These are phyloP conservation scores for Lasiodiplodia theobromae DNA, from an alignment of 2,329 filamentous ascomycete genomes.

Conservation along the genomic window DNA sequence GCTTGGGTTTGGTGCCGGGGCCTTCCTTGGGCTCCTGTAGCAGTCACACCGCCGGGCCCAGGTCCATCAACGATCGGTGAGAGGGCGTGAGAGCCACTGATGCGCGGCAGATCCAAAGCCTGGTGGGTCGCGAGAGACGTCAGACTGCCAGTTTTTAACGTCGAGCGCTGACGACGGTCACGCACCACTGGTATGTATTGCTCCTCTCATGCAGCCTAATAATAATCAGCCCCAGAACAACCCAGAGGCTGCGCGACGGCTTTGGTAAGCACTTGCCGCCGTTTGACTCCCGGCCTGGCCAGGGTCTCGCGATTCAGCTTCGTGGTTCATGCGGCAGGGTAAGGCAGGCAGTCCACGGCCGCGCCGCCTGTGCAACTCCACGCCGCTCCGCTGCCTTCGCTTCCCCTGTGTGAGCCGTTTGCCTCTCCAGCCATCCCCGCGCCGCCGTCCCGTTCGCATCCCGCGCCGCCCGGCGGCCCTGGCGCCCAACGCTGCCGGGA, in stretches of 20 bases:
- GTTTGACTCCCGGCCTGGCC: not conserved
- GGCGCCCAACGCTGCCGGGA: slow-evolving; percentile 3
- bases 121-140: slow-evolving; percentile 17
- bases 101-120: slow-evolving; percentile 22
- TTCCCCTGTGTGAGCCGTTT: slow-evolving; percentile 8
- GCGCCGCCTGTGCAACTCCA: not conserved
- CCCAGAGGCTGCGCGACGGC: slow-evolving; percentile 3
- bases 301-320: not conserved
- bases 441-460: slow-evolving; percentile 3
- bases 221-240: not conserved
- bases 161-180: not conserved
- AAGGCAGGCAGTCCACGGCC: slow-evolving; percentile 9
- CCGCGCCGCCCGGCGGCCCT: slow-evolving; percentile 12
- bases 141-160: slow-evolving; percentile 21
- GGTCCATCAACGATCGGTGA: slow-evolving; percentile 22
- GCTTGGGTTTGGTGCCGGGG: not conserved
- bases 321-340: slow-evolving; percentile 24
- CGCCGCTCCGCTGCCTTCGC: not conserved
- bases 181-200: not conserved
- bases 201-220: slow-evolving; percentile 11
- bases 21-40: slow-evolving; percentile 19
- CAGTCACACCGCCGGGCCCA: slow-evolving; percentile 22
- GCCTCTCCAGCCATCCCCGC: slow-evolving; percentile 13
- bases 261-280: slow-evolving; percentile 18
- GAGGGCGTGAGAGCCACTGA: slow-evolving; percentile 4